A percentile compares a stretch with the other conserved stretches of the same genome.
These are phyloP conservation scores for Pyricularia grisea DNA, from an alignment of 2,329 filamentous ascomycete species.

Conservation along the genomic window DNA sequence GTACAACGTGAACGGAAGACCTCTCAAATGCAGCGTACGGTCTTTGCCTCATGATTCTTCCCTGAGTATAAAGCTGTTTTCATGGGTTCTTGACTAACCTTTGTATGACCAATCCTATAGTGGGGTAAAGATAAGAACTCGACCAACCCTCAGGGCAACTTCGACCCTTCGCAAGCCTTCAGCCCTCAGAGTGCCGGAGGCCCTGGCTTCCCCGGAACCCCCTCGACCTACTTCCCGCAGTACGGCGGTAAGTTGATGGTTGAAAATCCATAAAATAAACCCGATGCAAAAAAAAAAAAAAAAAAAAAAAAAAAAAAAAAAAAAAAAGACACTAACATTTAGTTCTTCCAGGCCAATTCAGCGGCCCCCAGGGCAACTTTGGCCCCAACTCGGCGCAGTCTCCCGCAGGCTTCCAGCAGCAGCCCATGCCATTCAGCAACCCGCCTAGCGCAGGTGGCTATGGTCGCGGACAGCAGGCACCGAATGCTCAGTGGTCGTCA, in stretches of 20 bases:
- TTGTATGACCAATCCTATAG: conserved; percentile 33
- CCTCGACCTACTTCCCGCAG: conserved; percentile 82
- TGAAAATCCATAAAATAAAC: neutral
- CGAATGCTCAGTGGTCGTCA: conserved; percentile 46
- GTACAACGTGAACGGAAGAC: conserved; percentile 95
- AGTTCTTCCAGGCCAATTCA: conserved; percentile 37
- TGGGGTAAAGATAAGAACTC: conserved; percentile 96
- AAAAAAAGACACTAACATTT: conserved; percentile 40
- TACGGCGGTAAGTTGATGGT: conserved; percentile 59
- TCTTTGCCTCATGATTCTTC: conserved; percentile 3
- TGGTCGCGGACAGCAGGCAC: conserved; percentile 61
- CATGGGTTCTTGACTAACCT: conserved; percentile 18
- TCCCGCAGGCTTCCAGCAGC: conserved; percentile 54
- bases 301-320: too few species aligned
- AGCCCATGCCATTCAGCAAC: conserved; percentile 62
- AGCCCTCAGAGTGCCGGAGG: conserved; percentile 67
- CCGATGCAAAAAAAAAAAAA: too few species aligned
- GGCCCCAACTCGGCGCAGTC: conserved; percentile 48
- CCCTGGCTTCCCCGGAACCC: conserved; percentile 67
- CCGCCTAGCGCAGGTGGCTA: conserved; percentile 75
- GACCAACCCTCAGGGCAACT: conserved; percentile 65
- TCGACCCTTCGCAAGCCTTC: conserved; percentile 66
- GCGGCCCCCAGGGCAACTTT: conserved; percentile 60
- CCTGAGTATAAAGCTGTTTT: neutral
- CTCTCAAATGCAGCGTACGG: conserved; percentile 95